Conservation (phyloP, 768 basidiomycete genomes). For the Xerocomellus amylosporus region DNA sequence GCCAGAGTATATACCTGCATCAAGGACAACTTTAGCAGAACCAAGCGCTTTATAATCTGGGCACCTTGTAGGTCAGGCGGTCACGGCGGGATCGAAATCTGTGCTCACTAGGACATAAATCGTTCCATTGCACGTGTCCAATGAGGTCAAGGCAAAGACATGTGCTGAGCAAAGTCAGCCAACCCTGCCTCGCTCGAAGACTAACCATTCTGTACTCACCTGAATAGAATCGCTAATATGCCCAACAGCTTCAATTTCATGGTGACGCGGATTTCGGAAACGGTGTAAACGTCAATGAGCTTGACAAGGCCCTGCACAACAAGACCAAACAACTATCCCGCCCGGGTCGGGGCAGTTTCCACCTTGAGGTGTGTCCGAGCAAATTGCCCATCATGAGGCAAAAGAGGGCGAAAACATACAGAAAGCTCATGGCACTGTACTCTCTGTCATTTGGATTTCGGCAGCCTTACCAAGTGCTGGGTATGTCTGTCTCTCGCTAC, state of each 20-base stretch:
- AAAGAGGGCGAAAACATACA: slow-evolving; percentile 92
- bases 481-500: slow-evolving; percentile 41
- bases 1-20: slow-evolving; percentile 54
- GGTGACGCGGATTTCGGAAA: not conserved
- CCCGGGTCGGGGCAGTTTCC: too few relatives aligned
- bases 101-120: slow-evolving; percentile 56
- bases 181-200: not conserved
- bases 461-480: slow-evolving; percentile 90
- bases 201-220: slow-evolving; percentile 2
- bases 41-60: slow-evolving; percentile 45
- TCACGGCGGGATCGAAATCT: slow-evolving; percentile 6
- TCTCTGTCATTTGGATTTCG: slow-evolving; percentile 84
- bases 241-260: slow-evolving; percentile 17
- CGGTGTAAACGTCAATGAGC: not conserved
- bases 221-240: slow-evolving; percentile 10
- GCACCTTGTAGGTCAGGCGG: slow-evolving; percentile 11
- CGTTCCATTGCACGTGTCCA: slow-evolving; percentile 70
- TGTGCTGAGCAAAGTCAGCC: slow-evolving; percentile 9
- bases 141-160: slow-evolving; percentile 51
- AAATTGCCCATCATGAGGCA: slow-evolving; percentile 66
- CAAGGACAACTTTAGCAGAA: slow-evolving; percentile 55
- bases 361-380: not conserved
- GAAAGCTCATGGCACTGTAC: slow-evolving; percentile 92
- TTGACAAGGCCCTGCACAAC: slow-evolving; percentile 15
- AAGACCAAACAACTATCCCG: slow-evolving; percentile 23